A percentile compares a stretch with the other conserved stretches of the same genome.
Conservation (phyloP, 805 yeast species). For the Lachancea fermentati region DNA sequence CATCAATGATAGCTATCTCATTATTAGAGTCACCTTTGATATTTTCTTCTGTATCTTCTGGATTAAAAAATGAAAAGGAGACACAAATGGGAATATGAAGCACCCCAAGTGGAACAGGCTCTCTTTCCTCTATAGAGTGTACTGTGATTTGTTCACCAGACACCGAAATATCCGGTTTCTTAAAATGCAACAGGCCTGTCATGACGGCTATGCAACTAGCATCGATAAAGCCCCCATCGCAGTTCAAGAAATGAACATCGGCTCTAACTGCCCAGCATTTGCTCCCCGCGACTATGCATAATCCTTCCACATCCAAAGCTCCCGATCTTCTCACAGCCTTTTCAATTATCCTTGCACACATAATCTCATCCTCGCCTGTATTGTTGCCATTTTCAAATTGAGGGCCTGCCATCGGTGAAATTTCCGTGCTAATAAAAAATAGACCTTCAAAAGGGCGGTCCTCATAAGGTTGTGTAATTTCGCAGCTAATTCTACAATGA, state of each 20-base stretch:
- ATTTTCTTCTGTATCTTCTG: slow-evolving; percentile 56
- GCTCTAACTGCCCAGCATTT: slow-evolving; percentile 90
- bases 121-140: slow-evolving; percentile 70
- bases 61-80: slow-evolving; percentile 81
- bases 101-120: slow-evolving; percentile 79
- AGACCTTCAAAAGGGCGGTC: slow-evolving; percentile 93
- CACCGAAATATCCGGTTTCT: slow-evolving; percentile 77
- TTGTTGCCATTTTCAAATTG: slow-evolving; percentile 67
- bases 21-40: slow-evolving; percentile 58
- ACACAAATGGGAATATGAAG: slow-evolving; percentile 88
- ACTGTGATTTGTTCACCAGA: slow-evolving; percentile 59
- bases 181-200: slow-evolving; percentile 76
- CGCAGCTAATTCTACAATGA: slow-evolving; percentile 56
- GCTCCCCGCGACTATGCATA: slow-evolving; percentile 86
- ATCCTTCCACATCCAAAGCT: slow-evolving; percentile 83
- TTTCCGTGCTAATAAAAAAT: slow-evolving; percentile 77
- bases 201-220: slow-evolving; percentile 87
- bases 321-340: slow-evolving; percentile 87
- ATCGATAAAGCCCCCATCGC: slow-evolving; percentile 91
- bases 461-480: slow-evolving; percentile 72
- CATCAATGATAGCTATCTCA: slow-evolving; percentile 67
- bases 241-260: slow-evolving; percentile 81
- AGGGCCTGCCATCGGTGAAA: slow-evolving; percentile 85
- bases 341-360: slow-evolving; percentile 78
- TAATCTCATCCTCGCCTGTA: slow-evolving; percentile 72